Conservation (phyloP, 768 basidiomycete species). For the Lactifluus piperatus region DNA sequence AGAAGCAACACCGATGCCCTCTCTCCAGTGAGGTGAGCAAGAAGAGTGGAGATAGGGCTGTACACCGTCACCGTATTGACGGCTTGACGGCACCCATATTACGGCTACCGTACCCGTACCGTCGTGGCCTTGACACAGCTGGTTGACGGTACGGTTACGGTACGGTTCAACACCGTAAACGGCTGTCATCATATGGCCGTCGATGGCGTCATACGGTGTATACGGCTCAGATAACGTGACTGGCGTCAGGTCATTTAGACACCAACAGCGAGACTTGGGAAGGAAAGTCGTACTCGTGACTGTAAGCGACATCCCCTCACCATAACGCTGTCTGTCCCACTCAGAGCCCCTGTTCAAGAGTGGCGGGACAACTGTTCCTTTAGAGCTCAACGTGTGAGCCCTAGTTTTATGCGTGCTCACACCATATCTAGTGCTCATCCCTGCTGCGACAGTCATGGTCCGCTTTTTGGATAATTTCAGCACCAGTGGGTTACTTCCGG, state of each 20-base stretch:
- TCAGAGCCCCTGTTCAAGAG: constrained; percentile 48
- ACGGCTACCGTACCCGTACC: too few relatives aligned
- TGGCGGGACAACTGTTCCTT: constrained; percentile 94
- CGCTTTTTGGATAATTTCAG: constrained; percentile 99
- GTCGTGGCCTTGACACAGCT: too few relatives aligned
- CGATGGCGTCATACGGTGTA: too few relatives aligned
- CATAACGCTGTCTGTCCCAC: not conserved
- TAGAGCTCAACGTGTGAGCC: constrained; percentile 98
- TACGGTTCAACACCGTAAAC: too few relatives aligned
- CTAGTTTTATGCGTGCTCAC: not conserved
- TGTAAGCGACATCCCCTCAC: constrained; percentile 39
- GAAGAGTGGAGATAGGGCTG: too few relatives aligned
- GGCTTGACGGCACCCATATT: too few relatives aligned
- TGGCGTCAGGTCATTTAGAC: constrained; percentile 59
- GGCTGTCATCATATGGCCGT: too few relatives aligned
- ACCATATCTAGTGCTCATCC: constrained; percentile 15
- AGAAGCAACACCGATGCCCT: too few relatives aligned
- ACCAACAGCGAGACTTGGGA: constrained; percentile 51
- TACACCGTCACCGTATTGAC: too few relatives aligned
- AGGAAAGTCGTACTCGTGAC: constrained; percentile 89
- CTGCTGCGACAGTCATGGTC: constrained; percentile 52
- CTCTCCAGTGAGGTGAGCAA: too few relatives aligned
- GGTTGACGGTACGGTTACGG: too few relatives aligned
- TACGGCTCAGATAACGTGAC: constrained; percentile 55
- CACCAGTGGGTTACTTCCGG: constrained; percentile 54